Evolutionary conservation across 2,329 filamentous ascomycete species (phyloP), one percentile per base, ranked within the genome.

Genomic region (Emmonsiellopsis sp.): DNA sequence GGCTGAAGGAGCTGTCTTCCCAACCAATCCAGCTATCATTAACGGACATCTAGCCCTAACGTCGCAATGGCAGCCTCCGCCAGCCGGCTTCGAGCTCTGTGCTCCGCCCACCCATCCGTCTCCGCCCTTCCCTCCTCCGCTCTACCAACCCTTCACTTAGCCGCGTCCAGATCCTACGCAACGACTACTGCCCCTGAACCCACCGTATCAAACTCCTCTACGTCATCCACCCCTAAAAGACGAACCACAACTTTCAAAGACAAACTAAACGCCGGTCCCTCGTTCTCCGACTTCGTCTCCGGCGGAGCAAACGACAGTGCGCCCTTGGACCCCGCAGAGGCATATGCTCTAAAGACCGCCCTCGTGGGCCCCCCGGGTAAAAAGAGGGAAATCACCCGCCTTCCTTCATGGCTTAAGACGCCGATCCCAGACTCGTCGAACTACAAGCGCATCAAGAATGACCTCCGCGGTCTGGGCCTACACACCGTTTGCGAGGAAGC

Each of bases 401-500:
- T 98, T 48, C 93, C 93, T 17, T 81, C 86, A 61, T 98, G 93
- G 93, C 82, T 98, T 58, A 96, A 97, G 78, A 98, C 92, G 21
- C 88, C 90, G 1, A 93, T 98, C 53, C 93, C 93, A 0, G 83
- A 83, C 10, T 85, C 85, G 57, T 86, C 81, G 54, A 94, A 94
- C 73, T 96, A 86, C 77, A 94, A 94, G 74, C 88, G 88, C 65
- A 95, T 98, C 71, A 96, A 95, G 77, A 84, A 86, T 58, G 93
- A 98, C 70, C 75, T 98, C 60, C 82, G 93, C 37, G 93, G 93
- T 0, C 74, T 98, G 56, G 87, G 87, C 54, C 77, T 98, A 53
- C 91, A 96, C 71, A 98, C 93, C 4, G 93, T 98, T 13, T 98
- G 93, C 71, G 93, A 98, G 74, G 93, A 98, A 74, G 93, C 93